Evolutionary conservation across 192 early-diverging fungal species (phyloP).

Genomic region (Lunasporangiospora selenospora): DNA sequence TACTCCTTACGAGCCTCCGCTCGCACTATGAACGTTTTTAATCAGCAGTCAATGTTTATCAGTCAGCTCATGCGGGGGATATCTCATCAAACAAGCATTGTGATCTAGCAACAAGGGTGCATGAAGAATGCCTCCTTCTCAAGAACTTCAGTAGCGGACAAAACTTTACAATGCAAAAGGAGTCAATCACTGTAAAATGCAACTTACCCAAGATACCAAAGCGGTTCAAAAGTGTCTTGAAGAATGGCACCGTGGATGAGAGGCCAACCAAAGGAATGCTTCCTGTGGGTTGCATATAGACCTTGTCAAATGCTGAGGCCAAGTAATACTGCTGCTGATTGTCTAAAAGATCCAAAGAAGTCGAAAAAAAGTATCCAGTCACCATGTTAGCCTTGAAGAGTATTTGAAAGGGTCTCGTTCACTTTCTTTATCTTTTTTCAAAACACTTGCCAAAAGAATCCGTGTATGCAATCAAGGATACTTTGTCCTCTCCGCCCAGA

Average conservation of each 20-base stretch:
- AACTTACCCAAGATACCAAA: slow-evolving; percentile 57
- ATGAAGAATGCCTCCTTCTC: no score
- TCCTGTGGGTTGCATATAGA: slow-evolving; percentile 67
- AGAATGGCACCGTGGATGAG: slow-evolving; percentile 55
- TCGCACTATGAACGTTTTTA: slow-evolving; percentile 22
- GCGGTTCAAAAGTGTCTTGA: slow-evolving; percentile 63
- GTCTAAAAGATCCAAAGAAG: slow-evolving; percentile 27
- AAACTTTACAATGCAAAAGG: background rate
- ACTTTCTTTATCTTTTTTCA: no score
- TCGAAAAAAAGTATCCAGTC: background rate
- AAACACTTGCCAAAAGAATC: slow-evolving; percentile 66
- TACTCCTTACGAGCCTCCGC: slow-evolving; percentile 65
- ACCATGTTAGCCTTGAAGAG: no score
- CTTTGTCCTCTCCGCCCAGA: slow-evolving; percentile 49
- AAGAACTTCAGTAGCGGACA: no score
- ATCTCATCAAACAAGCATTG: no score
- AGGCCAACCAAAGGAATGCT: slow-evolving; percentile 65
- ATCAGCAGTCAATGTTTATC: background rate
- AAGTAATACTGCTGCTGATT: slow-evolving; percentile 70
- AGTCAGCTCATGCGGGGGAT: no score
- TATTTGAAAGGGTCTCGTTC: no score
- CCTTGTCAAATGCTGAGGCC: slow-evolving; percentile 69
- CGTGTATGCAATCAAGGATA: slow-evolving; percentile 63
- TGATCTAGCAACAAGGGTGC: background rate
- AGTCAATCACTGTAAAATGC: background rate